These are phyloP conservation scores for Kodamaea sp. DNA, from an alignment of 1,139 yeast genomes.

Conservation along the genomic window DNA sequence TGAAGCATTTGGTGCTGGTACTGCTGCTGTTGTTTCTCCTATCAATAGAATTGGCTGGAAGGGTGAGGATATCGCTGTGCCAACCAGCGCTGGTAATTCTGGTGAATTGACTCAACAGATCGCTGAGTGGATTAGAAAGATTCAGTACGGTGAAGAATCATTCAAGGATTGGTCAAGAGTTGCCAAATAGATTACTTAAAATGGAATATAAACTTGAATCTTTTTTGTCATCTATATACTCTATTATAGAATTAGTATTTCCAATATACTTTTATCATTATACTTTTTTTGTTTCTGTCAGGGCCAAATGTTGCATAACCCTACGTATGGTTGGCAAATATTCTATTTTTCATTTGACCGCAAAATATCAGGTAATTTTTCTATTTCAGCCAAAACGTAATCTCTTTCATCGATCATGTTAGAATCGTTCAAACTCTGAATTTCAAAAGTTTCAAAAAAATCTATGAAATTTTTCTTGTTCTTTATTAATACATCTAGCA, in stretches of 20 bases:
- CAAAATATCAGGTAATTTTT: slow-evolving; percentile 52
- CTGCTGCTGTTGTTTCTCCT: slow-evolving; percentile 96
- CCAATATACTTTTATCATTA: too few relatives aligned
- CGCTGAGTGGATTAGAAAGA: slow-evolving; percentile 80
- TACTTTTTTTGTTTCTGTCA: too few relatives aligned
- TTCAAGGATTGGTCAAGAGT: slow-evolving; percentile 64
- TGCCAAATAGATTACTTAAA: slow-evolving; percentile 29
- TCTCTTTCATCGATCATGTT: slow-evolving; percentile 77
- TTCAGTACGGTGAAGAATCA: slow-evolving; percentile 83
- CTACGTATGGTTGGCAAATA: background rate
- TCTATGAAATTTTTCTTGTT: slow-evolving; percentile 75
- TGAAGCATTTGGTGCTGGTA: slow-evolving; percentile 96
- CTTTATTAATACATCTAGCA: slow-evolving; percentile 77
- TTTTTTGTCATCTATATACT: too few relatives aligned
- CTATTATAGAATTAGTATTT: too few relatives aligned
- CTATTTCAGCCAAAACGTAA: slow-evolving; percentile 75
- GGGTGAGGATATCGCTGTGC: slow-evolving; percentile 71
- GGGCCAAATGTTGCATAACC: background rate
- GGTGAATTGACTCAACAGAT: slow-evolving; percentile 80
- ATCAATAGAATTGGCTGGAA: slow-evolving; percentile 83
- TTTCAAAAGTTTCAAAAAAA: slow-evolving; percentile 68
- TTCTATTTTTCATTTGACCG: slow-evolving; percentile 1
- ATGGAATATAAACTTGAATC: too few relatives aligned
- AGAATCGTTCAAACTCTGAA: slow-evolving; percentile 64
- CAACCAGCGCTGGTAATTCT: slow-evolving; percentile 75